phyloP scores from a whole-genome alignment of 495 filamentous ascomycete species.

The Hamigera avellanea region DNA sequence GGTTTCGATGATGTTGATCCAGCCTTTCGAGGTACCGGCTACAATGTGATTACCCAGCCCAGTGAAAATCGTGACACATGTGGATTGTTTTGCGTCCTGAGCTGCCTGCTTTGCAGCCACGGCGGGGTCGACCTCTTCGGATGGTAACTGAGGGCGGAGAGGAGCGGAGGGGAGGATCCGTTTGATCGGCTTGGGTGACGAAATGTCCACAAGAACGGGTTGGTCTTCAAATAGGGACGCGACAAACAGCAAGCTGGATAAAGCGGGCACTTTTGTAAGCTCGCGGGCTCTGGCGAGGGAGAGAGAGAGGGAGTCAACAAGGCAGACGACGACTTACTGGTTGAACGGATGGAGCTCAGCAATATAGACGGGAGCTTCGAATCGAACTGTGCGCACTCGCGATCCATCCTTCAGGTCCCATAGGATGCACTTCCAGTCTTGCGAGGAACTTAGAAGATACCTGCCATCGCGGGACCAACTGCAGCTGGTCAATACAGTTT shows the following conservation, averaged over 20 bases:
- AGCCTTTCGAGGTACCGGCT: conserved; percentile 85
- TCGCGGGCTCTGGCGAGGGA: not conserved
- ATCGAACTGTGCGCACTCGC: conserved; percentile 59
- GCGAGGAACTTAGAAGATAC: conserved; percentile 87
- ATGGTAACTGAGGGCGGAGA: conserved; percentile 46
- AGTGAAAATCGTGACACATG: conserved; percentile 83
- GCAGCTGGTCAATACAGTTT: conserved; percentile 10
- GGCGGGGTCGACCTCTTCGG: conserved; percentile 50
- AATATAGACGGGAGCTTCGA: conserved; percentile 87
- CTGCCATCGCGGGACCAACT: conserved; percentile 90
- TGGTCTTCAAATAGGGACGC: conserved; percentile 89
- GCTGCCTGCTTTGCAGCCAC: conserved; percentile 73
- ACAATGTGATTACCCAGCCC: conserved; percentile 75
- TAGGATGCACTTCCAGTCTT: conserved; percentile 89
- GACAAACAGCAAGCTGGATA: conserved; percentile 59
- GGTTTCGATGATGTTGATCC: conserved; percentile 87
- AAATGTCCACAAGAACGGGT: conserved; percentile 76
- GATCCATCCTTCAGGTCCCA: conserved; percentile 81
- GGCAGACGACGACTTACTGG: conserved; percentile 47
- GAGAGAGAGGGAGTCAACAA: not conserved
- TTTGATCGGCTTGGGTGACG: conserved; percentile 51
- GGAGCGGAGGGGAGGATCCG: conserved; percentile 71
- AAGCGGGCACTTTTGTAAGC: not conserved
- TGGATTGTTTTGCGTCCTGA: conserved; percentile 86
- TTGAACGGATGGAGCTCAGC: conserved; percentile 89